phyloP scores from a whole-genome alignment of 805 yeast genomes.

The Wickerhamomyces bisporus region DNA sequence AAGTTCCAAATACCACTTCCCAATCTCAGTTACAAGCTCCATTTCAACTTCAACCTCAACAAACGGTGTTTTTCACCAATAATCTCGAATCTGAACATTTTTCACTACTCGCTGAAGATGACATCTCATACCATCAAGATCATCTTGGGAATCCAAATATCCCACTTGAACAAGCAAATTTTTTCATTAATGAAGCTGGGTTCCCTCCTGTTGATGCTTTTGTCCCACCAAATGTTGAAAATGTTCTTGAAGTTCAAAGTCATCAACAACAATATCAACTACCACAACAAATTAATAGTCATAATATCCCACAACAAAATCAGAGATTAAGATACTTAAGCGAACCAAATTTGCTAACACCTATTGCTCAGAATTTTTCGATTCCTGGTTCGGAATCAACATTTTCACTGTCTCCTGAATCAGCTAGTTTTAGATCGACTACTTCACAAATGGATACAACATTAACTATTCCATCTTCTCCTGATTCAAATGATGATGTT shows the following conservation, averaged over 20 bases:
- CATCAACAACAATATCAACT: neutral
- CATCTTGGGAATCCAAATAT: neutral
- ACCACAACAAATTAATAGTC: neutral
- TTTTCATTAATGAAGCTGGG: slow-evolving; percentile 2
- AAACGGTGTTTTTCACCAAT: neutral
- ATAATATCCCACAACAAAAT: neutral
- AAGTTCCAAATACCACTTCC: too few species aligned
- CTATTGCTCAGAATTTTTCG: neutral
- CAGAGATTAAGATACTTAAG: slow-evolving; percentile 10
- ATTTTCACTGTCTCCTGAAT: slow-evolving; percentile 15
- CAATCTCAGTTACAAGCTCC: neutral
- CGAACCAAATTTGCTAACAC: slow-evolving; percentile 11
- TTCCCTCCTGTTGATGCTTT: slow-evolving; percentile 20
- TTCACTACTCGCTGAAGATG: neutral
- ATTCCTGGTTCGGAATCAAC: slow-evolving; percentile 6
- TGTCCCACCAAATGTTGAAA: slow-evolving; percentile 9
- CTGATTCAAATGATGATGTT: neutral
- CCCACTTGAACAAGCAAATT: neutral
- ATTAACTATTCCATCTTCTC: slow-evolving; percentile 6
- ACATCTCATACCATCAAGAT: neutral
- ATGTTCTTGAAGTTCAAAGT: neutral
- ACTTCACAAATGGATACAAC: slow-evolving; percentile 1
- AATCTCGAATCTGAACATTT: neutral
- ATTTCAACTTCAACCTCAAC: neutral
- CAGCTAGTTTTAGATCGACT: slow-evolving; percentile 7